Base-by-base conservation (phyloP, 768 basidiomycete genomes). In the Tylopilus rubrobrunneus region DNA sequence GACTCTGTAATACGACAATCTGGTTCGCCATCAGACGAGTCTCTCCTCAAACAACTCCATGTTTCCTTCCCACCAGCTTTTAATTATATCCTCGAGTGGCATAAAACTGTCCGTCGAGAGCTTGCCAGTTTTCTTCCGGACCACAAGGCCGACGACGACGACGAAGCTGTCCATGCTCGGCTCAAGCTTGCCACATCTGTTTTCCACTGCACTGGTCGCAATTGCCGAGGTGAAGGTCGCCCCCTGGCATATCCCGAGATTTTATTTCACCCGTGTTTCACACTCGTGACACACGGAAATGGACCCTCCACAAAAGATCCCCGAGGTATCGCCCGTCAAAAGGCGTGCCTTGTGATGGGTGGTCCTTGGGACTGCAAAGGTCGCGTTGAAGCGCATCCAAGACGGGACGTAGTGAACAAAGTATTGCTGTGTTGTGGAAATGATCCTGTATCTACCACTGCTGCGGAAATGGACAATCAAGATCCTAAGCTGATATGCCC, bases 121-220 rank as follows among this genome's bases (percentile, higher is more conserved):
- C 63, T 69, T 31, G 67, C 66, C n/a, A 56, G 59, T 29, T 48
- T 71, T 12, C 65, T 69, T 50, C 59, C 63, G 9, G 54, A 37
- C 41, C 52, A 67, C 58, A 55, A 44, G 9, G 41, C 48, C 17
- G 58, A 53, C 3, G 61, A 63, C 10, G 53, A 59, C 17, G 63
- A 57, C n/a, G 51, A 58, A 49, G 36, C 44, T 27, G 45, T 61
- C n/a, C 50, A 53, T 45, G 45, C 59, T 27, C 63, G 14, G 17
- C 69, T 67, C 45, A 64, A 52, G 33, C 65, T 69, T 48, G 65
- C 69, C 25, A 56, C 66, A 2, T 70, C 67, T 31, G 50, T 69
- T 39, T 69, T 69, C 34, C 51, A 49, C 4, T 69, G 67, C 28
- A 62, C 49, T 44, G 49, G 57, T 27, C 51, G 44, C 21, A 48